Percentiles rank a stretch among this genome's conserved stretches.
Evolutionary conservation across 1,139 yeast species (phyloP).

Genomic region (Suhomyces taliae): DNA sequence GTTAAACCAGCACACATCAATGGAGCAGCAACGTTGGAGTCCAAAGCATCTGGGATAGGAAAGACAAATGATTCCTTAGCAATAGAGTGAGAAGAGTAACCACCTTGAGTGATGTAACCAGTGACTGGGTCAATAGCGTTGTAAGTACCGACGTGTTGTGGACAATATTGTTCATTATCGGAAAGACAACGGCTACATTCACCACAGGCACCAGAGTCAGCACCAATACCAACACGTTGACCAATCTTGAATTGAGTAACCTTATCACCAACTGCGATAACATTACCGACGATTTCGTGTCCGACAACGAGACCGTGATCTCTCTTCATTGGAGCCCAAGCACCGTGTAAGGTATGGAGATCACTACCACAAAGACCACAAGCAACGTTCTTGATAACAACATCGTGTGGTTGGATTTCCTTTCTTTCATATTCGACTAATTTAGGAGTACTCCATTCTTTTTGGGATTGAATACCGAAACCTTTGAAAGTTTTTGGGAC

Average conservation of each 20-base stretch:
- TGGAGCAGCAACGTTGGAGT: constrained; percentile 55
- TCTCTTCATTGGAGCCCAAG: constrained; percentile 33
- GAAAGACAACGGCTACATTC: constrained; percentile 47
- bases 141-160: constrained; percentile 44
- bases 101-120: constrained; percentile 53
- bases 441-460: constrained; percentile 46
- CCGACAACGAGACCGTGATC: constrained; percentile 35
- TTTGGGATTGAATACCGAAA: constrained; percentile 38
- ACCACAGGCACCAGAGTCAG: constrained; percentile 49
- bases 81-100: constrained; percentile 58
- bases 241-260: constrained; percentile 52
- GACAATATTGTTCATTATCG: constrained; percentile 54
- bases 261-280: constrained; percentile 48
- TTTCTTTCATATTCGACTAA: constrained; percentile 42
- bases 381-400: constrained; percentile 45
- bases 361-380: constrained; percentile 70
- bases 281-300: constrained; percentile 59
- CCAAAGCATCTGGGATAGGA: constrained; percentile 55
- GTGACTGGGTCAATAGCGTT: constrained; percentile 34
- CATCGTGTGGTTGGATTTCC: constrained; percentile 37
- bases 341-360: constrained; percentile 48
- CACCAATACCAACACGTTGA: constrained; percentile 65
- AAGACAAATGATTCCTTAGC: constrained; percentile 55
- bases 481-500: constrained; percentile 45
- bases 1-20: constrained; percentile 71